Base-by-base conservation (phyloP, 202 grass and related monocot species). In the Setaria italica region DNA sequence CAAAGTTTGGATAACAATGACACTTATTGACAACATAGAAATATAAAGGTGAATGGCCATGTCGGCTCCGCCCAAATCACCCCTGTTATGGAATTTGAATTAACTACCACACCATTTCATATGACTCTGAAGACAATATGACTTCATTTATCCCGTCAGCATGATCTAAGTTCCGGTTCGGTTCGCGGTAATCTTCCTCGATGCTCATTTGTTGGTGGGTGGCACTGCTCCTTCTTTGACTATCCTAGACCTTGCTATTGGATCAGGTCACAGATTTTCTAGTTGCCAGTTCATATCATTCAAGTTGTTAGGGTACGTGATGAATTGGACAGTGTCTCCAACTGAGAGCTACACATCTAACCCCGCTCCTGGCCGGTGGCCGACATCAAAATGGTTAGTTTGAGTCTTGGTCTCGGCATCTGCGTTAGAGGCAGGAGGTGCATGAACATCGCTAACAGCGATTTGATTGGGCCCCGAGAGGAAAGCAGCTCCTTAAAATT, bases 271-370 rank as follows among this genome's bases (percentile, higher is more conserved):
- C 62, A 46, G 21, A 60, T 77, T 89, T 55, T 85, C 25, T 81
- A 71, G 83, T 76, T 82, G 71, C 71, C 71, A 56, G 54, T 82
- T 89, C 88, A 82, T 81, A 63, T 85, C 72, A 71, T 76, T 70
- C 62, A 74, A 80, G 50, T n/a, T 85, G 43, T 76, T 63, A 11
- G 63, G n/a, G 21, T 62, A 41, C 33, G 59, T 19, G 64, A 29
- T 66, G 71, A 85, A 21, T 37, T 48, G 4, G 55, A 63, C 78
- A 54, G 30, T 76, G 67, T 69, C 69, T 48, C 63, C 78, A 57
- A 45, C 56, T 37, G 55, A 86, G 35, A 77, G 20, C 19, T 78
- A 86, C 57, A 33, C 35, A 39, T 78, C 43, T 74, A 50, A 83
- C 1, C 16, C 42, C 45, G 16, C 16, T 21, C 70, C 37, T 4